Base-by-base conservation (phyloP, 768 basidiomycete genomes). In the Tricholoma sp. region DNA sequence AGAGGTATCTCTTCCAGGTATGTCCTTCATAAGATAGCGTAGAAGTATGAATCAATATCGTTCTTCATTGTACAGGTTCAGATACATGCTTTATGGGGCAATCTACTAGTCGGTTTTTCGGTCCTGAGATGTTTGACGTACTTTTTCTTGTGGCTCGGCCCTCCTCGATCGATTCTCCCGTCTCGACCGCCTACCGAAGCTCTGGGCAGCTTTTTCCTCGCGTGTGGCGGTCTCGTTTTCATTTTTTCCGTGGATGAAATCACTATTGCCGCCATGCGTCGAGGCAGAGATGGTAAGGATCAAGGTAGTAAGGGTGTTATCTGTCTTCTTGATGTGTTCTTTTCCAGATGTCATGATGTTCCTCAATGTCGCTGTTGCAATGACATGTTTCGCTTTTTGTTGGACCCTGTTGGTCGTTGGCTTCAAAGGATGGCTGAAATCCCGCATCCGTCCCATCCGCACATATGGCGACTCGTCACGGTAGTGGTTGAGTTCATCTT, bases 181-280 rank as follows among this genome's bases (percentile, higher is more conserved):
- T 91, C 90, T 12, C 84, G 94, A 8, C 96, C 96, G 5, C 96
- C 95, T 0, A 95, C 95, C 0, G 96, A 98, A 74, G 88, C 88
- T 5, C 72, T 98, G 39, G 91, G 88, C 13, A 82, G 90, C 57
- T 91, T 98, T 72, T 89, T 89, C 73, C 76, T 95, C 50, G 82
- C 94, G 6, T 88, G 87, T 54, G 95, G 95, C 47, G 96, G 96
- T 9, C 68, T 98, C 56, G 80, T 86, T 50, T 98, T 98, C 73
- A 91, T 95, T 69, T 82, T 94, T 57, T 92, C 89, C 34, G 88
- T 88, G 7, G 94, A 98, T 72, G 92, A 96, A 64, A 68, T 98
- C 18, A 90, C 91, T 3, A 82, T 91, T 59, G 89, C 91, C 11
- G 94, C 94, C 15, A 97, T 98, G 94, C 79, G 95, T 56, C 78